Percentiles rank a stretch among this genome's conserved stretches.
phyloP scores from a whole-genome alignment of 805 yeast species.

The Kazachstania kunashirensis region DNA sequence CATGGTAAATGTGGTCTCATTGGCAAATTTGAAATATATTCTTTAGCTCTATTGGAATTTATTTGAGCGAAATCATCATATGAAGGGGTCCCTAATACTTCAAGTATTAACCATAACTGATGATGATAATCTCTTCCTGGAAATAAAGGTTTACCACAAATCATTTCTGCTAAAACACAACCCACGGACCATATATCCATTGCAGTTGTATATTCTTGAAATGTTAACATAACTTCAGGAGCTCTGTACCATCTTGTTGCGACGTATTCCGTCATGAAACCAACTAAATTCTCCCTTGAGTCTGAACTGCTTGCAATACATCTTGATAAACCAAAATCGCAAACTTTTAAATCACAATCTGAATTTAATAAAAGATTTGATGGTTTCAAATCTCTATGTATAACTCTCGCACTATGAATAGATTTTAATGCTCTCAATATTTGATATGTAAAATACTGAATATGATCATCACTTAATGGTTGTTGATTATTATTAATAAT shows the following conservation, averaged over 20 bases:
- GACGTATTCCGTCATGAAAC: conserved; percentile 67
- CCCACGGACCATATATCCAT: conserved; percentile 79
- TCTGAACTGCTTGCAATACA: conserved; percentile 33
- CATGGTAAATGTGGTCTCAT: conserved; percentile 46
- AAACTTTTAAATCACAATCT: conserved; percentile 64
- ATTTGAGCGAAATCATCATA: conserved; percentile 66
- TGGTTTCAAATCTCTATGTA: conserved; percentile 72
- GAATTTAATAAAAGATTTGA: conserved; percentile 58
- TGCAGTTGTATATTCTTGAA: conserved; percentile 63
- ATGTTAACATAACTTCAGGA: conserved; percentile 71
- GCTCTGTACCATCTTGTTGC: conserved; percentile 84
- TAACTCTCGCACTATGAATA: conserved; percentile 62
- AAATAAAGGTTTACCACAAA: conserved; percentile 51
- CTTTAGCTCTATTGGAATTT: conserved; percentile 66
- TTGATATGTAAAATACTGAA: conserved; percentile 63
- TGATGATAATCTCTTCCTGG: conserved; percentile 70
- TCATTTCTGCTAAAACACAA: conserved; percentile 65
- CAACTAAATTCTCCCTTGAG: conserved; percentile 39
- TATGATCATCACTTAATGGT: conserved; percentile 51
- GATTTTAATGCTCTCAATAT: conserved; percentile 59
- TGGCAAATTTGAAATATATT: conserved; percentile 61
- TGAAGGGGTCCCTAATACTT: conserved; percentile 62
- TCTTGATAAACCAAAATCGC: conserved; percentile 72
- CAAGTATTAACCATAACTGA: conserved; percentile 57
- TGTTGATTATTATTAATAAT: conserved; percentile 40